Evolutionary conservation across 345 rosid species (phyloP), one percentile per base, ranked within the genome.

Genomic region (Viola odorata): DNA sequence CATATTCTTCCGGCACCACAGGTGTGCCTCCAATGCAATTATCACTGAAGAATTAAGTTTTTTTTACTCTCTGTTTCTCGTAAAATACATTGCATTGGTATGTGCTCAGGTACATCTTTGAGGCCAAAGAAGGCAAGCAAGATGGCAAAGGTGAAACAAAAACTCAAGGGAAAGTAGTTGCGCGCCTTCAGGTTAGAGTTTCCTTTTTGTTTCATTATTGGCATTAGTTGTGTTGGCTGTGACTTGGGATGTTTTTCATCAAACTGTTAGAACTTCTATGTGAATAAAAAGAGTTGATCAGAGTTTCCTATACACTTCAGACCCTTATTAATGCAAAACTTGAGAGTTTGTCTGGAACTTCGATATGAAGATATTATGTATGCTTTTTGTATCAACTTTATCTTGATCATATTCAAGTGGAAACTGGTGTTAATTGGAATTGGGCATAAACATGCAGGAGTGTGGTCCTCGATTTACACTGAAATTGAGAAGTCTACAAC

Each of bases 401-500:
- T 23, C 32, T 23, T 23, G 32, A 23, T 23, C 32, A 23, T 23
- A 23, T 23, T 23, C 32, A 23, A 23, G 32, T 23, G 32, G 32
- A 23, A 23, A 23, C 32, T 23, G 32, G 32, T 23, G 32, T 23
- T 23, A 23, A 23, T 23, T 23, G 32, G 32, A 23, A 23, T 23
- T 23, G 32, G 32, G 32, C 32, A 23, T 23, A n/a, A 67, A 61
- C 49, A 39, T 61, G 61, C 47, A 88, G 97, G 95, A 94, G 59
- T 94, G 97, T 40, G 97, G 97, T 53, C 99, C 99, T 55, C 79
- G 85, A 56, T 90, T 90, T 66, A 88, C 96, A 7, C 75, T 94
- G 47, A 94, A 94, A 77, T 78, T 90, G 60, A 69, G 76, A 58
- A 86, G 82, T 50, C 76, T 94, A 63, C 97, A 90, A 71, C 91